Conservation (phyloP, 1,284 basidiomycete species). For the Pseudozyma thailandica region DNA sequence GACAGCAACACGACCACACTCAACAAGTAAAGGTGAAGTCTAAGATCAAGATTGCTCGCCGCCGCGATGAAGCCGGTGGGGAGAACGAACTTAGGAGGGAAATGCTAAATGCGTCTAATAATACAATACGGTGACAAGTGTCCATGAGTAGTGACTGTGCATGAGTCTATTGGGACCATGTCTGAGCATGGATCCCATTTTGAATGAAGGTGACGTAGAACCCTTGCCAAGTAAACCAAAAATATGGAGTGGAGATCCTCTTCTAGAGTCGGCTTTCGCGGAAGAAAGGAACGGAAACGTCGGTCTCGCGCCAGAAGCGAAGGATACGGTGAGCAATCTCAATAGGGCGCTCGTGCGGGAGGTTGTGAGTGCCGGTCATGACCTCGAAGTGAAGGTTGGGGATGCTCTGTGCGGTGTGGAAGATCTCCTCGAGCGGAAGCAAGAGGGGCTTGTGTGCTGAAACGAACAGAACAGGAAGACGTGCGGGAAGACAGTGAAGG, state of each 20-base stretch:
- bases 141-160: constrained; percentile 3
- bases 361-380: constrained; percentile 46
- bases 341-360: constrained; percentile 41
- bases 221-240: constrained; percentile 7
- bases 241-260: background rate
- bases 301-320: constrained; percentile 46
- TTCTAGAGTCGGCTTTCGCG: constrained; percentile 39
- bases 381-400: constrained; percentile 45
- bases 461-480: constrained; percentile 34
- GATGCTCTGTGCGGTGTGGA: constrained; percentile 38
- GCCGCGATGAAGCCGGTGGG: background rate
- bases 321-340: constrained; percentile 43
- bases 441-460: constrained; percentile 45
- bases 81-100: background rate
- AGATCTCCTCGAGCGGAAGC: constrained; percentile 38
- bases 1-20: no score
- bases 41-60: no score
- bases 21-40: no score
- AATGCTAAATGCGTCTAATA: constrained; percentile 5
- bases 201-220: constrained; percentile 8
- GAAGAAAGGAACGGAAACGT: constrained; percentile 30
- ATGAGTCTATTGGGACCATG: constrained; percentile 4
- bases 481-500: constrained; percentile 38
- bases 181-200: constrained; percentile 1
- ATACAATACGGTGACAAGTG: constrained; percentile 19